phyloP scores from a whole-genome alignment of 495 filamentous ascomycete genomes.

The Cladorrhinum samala region DNA sequence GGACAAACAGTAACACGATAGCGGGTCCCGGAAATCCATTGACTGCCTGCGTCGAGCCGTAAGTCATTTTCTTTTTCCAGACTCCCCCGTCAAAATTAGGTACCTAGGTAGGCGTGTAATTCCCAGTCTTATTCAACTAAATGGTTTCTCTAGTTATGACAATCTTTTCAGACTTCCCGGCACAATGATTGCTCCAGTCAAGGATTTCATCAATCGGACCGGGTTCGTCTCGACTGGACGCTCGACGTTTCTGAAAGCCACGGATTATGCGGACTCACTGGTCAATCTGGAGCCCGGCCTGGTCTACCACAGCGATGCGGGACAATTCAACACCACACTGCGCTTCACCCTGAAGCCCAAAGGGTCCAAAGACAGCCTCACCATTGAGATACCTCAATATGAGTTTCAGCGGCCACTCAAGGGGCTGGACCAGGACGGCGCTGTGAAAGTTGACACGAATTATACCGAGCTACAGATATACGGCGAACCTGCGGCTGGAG shows the following conservation, averaged over 20 bases:
- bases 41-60: slow-evolving; percentile 16
- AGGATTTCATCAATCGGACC: not conserved
- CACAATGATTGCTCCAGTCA: not conserved
- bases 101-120: no score
- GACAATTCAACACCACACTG: slow-evolving; percentile 12
- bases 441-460: not conserved
- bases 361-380: not conserved
- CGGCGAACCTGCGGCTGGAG: not conserved
- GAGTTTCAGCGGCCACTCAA: slow-evolving; percentile 12
- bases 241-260: not conserved
- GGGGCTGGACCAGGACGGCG: slow-evolving; percentile 10
- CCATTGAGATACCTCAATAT: slow-evolving; percentile 9
- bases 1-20: not conserved
- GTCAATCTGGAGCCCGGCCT: slow-evolving; percentile 17
- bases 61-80: not conserved
- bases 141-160: slow-evolving; percentile 22
- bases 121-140: no score
- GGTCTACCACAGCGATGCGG: slow-evolving; percentile 10
- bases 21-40: slow-evolving; percentile 4
- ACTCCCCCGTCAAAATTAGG: no score
- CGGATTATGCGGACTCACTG: slow-evolving; percentile 8
- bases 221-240: not conserved
- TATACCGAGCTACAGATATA: slow-evolving; percentile 17
- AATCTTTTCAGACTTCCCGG: slow-evolving; percentile 16
- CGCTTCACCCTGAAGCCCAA: slow-evolving; percentile 9